Base-by-base conservation (phyloP, 805 yeast species). In the Maudiozyma serrabonitensis region DNA sequence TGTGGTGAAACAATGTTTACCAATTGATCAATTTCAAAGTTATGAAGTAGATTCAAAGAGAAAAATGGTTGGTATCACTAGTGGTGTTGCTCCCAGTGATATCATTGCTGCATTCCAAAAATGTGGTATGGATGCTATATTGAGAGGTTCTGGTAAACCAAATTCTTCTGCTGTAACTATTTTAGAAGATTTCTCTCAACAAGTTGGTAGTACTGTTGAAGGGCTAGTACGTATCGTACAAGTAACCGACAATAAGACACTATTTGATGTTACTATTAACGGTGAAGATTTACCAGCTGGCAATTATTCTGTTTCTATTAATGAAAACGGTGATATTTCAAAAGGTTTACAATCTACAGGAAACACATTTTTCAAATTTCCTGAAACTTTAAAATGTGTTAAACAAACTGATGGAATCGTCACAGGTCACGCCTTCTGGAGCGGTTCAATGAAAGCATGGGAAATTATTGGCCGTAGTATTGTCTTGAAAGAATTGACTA, bases 151-250 rank as follows among this genome's bases (percentile, higher is more conserved):
- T 0, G 97, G 97, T 3, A 75, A 72, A 50, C 83, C 95, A 16
- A 83, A 90, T 63, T 76, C 86, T 18, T 95, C 97, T 0, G 96
- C 96, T 0, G 98, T 90, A 32, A 81, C 93, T 55, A 90, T 90
- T 45, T 68, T 90, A 50, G 98, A 91, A 63, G 75, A 84, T 18
- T 84, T 83, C 57, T 39, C 62, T 63, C 32, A 40, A 6, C 38
- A 15, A 16, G 18, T 35, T 8, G 42, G 42, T 6, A 23, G 26
- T 19, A 39, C 42, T 15, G 95, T 91, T 23, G 81, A 84, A 59
- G 98, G 98, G 0, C 73, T 90, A 41, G 95, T 90, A 1, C 74
- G 98, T 54, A 80, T 90, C 49, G 95, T 90, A 15, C 75, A 84
- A 42, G 81, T 83, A 5, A 70, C 75, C 31, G 73, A 50, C 11